Evolutionary conservation across 257 asterid species (phyloP).

Genomic region (Lycium ferocissimum): DNA sequence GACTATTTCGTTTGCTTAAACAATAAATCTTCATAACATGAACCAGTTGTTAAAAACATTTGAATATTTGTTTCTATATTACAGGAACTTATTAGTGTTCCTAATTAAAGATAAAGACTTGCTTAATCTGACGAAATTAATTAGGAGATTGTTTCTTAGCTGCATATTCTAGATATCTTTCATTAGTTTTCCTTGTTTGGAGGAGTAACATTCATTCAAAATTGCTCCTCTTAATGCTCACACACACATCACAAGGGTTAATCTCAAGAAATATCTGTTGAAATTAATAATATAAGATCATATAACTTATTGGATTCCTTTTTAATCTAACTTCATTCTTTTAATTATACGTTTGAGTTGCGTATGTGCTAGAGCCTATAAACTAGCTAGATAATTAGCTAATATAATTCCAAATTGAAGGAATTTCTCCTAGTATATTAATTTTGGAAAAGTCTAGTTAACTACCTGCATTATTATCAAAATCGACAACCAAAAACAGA

Average conservation of each 20-base stretch:
- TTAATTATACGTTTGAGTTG: constrained; percentile 6
- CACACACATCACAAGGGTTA: too few species aligned
- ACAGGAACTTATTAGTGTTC: too few species aligned
- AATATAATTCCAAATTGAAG: not conserved
- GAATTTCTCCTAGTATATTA: not conserved
- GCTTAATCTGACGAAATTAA: too few species aligned
- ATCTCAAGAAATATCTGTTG: not conserved
- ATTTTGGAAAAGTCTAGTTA: not conserved
- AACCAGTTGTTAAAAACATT: too few species aligned
- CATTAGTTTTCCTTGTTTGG: too few species aligned
- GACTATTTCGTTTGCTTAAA: too few species aligned
- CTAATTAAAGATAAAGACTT: too few species aligned
- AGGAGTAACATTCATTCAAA: not conserved
- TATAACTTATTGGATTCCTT: not conserved
- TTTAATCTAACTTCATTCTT: not conserved
- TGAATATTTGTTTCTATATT: too few species aligned
- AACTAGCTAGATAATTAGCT: not conserved
- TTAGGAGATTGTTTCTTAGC: not conserved
- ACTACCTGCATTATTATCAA: not conserved
- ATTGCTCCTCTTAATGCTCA: not conserved
- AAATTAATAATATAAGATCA: not conserved
- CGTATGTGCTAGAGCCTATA: not conserved
- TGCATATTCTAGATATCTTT: not conserved
- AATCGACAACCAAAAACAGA: not conserved
- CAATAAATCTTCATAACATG: too few species aligned